Evolutionary conservation across 2,329 filamentous ascomycete species (phyloP).

Genomic region (Aspergillus awamori): DNA sequence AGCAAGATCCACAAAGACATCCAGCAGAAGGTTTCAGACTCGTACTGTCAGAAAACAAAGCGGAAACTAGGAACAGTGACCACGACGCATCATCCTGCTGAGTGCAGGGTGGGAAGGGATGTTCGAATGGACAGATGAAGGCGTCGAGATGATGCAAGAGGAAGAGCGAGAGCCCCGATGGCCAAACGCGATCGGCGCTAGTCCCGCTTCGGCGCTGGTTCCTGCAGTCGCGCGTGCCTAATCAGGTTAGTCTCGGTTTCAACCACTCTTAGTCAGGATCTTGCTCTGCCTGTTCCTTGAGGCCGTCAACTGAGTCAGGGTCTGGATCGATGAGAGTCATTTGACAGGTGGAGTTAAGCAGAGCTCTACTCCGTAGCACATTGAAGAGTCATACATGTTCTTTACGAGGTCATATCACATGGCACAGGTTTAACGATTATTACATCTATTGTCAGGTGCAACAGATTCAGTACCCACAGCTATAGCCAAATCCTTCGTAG

Average conservation of each 20-base stretch:
- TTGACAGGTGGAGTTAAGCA: too few relatives aligned
- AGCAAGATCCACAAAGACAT: conserved; percentile 33
- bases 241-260: background rate
- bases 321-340: too few relatives aligned
- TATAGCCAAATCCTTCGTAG: too few relatives aligned
- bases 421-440: too few relatives aligned
- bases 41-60: background rate
- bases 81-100: background rate
- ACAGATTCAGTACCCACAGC: too few relatives aligned
- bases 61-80: background rate
- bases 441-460: too few relatives aligned
- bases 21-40: conserved; percentile 24
- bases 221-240: background rate
- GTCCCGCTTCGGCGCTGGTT: background rate
- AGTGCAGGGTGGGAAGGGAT: background rate
- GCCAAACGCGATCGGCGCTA: background rate
- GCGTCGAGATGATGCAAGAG: conserved; percentile 3
- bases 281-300: too few relatives aligned
- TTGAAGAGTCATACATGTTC: too few relatives aligned
- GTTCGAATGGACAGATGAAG: background rate
- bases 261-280: background rate
- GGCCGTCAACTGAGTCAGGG: too few relatives aligned
- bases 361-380: too few relatives aligned
- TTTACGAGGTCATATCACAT: too few relatives aligned
- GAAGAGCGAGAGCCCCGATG: background rate